phyloP scores from a whole-genome alignment of 129 eudicot species.

The Arctium minus region DNA sequence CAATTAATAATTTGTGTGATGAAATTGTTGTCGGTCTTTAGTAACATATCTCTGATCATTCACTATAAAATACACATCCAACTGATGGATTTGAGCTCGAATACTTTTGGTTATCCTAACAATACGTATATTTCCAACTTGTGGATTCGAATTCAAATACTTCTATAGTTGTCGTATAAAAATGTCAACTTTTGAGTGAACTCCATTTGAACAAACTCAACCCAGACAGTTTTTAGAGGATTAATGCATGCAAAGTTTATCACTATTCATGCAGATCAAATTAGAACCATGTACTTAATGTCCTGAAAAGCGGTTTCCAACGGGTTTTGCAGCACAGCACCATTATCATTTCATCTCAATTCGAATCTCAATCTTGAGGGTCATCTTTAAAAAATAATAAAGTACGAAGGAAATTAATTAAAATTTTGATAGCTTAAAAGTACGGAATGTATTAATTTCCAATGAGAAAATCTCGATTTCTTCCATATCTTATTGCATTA shows the following conservation, averaged over 20 bases:
- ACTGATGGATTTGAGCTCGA: background rate
- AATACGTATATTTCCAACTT: too few relatives aligned
- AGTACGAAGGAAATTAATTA: background rate
- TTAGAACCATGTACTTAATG: background rate
- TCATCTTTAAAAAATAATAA: background rate
- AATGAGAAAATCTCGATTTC: background rate
- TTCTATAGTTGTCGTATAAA: background rate
- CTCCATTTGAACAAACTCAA: background rate
- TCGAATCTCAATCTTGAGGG: background rate
- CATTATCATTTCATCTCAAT: background rate
- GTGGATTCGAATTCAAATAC: background rate
- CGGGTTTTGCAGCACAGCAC: background rate
- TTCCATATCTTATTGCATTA: background rate
- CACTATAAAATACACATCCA: background rate
- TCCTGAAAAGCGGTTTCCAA: background rate
- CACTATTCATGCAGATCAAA: constrained; percentile 11
- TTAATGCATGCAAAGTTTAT: constrained; percentile 17
- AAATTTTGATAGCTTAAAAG: background rate
- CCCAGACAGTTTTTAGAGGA: background rate
- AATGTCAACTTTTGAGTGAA: background rate
- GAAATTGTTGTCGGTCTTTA: too few relatives aligned
- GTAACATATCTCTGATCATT: too few relatives aligned
- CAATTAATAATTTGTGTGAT: too few relatives aligned
- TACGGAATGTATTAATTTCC: background rate
- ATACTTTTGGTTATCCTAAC: too few relatives aligned